Evolutionary conservation across 164 flowering plant genomes (phyloP).

Genomic region (Litsea cubeba): DNA sequence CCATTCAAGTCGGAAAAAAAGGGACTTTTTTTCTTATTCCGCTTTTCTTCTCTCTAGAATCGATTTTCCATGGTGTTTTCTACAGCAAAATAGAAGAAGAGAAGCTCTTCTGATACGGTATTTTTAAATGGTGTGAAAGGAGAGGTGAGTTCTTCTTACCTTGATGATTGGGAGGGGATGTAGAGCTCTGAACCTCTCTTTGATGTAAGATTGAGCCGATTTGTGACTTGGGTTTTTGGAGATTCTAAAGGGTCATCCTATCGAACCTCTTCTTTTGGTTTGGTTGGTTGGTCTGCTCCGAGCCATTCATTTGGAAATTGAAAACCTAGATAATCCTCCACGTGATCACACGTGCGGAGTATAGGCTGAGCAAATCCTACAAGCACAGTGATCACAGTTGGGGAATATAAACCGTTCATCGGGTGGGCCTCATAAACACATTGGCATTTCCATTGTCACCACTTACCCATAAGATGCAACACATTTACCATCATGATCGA

Average conservation of each 20-base stretch:
- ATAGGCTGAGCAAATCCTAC: background rate
- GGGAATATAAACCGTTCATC: background rate
- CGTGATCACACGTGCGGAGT: background rate
- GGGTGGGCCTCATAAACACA: background rate
- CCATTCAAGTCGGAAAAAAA: background rate
- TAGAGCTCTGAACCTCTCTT: background rate
- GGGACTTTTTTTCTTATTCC: background rate
- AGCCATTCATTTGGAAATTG: constrained; percentile 3
- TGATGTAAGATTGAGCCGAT: constrained; percentile 1
- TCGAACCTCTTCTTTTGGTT: no score
- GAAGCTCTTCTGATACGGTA: background rate
- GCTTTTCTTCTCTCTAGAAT: background rate
- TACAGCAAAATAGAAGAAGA: background rate
- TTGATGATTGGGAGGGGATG: constrained; percentile 11
- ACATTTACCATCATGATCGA: no score
- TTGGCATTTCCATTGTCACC: no score
- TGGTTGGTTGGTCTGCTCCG: background rate
- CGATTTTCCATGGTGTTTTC: background rate
- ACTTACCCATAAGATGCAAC: no score
- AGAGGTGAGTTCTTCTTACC: constrained; percentile 18
- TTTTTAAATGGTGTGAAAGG: background rate
- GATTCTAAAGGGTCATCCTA: no score
- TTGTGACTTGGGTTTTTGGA: background rate
- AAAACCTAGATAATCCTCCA: no score
- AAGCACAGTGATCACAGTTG: background rate